A percentile compares a stretch with the other conserved stretches of the same genome.
These are phyloP conservation scores for Bombardia bombarda DNA, from an alignment of 495 filamentous ascomycete genomes.

Conservation along the genomic window DNA sequence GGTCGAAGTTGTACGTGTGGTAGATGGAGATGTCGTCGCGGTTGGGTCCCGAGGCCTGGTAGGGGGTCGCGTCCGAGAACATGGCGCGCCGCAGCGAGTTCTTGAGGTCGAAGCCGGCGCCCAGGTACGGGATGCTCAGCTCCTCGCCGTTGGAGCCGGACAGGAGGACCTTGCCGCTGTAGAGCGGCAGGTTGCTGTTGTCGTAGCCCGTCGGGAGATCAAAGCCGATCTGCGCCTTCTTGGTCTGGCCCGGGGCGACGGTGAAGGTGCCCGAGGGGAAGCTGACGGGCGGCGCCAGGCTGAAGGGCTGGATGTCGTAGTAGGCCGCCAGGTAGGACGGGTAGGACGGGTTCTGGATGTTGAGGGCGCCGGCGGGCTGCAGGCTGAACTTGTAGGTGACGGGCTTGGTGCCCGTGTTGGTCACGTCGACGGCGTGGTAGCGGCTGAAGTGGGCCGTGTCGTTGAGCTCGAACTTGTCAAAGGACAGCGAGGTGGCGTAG, in stretches of 20 bases:
- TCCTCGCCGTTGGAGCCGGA: conserved; percentile 22
- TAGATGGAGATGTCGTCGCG: conserved; percentile 10
- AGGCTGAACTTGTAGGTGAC: conserved; percentile 27
- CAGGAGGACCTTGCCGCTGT: conserved; percentile 29
- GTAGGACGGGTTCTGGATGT: conserved; percentile 1
- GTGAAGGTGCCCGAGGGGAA: conserved; percentile 5
- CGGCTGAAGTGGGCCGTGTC: conserved; percentile 32
- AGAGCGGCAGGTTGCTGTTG: conserved; percentile 20
- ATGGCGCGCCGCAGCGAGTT: conserved; percentile 2
- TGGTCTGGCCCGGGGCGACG: conserved; percentile 15
- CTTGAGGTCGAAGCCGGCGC: conserved; percentile 12
- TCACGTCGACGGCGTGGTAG: conserved; percentile 29
- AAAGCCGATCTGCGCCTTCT: conserved; percentile 20
- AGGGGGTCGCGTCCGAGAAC: conserved; percentile 6
- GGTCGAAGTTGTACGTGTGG: conserved; percentile 22
- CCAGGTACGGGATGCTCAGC: conserved; percentile 24
- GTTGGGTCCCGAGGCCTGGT: conserved; percentile 8
- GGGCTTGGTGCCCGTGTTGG: conserved; percentile 28
- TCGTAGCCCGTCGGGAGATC: conserved; percentile 14
- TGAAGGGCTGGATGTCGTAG: conserved; percentile 3
- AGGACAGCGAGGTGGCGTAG: conserved; percentile 28
- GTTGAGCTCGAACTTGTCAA: conserved; percentile 34
- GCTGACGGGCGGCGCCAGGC: conserved; percentile 3
- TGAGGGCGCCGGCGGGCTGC: conserved; percentile 13
- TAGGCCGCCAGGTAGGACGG: conserved; percentile 1